Evolutionary conservation across 257 asterid species (phyloP), one percentile per base, ranked within the genome.

Genomic region (Linderniella brevidens): DNA sequence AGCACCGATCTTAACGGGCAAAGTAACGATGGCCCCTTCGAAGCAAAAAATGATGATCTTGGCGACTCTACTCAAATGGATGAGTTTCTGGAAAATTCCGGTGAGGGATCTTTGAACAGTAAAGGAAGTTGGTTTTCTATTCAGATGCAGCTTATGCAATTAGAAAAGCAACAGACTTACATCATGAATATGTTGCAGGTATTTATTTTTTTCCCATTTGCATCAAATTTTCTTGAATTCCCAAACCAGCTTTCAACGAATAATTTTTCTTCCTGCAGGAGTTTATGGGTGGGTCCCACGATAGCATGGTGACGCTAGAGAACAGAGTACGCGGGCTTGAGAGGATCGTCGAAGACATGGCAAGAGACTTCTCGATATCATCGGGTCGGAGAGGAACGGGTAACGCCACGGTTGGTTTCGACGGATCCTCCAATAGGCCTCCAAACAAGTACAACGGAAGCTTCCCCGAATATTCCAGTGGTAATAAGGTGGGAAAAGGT

Each of bases 171-270:
- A 59, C 99, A 85, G 58, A 62, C 82, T 60, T 87, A 79, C 67
- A 93, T 86, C 54, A 81, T 86, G 86, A 80, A 77, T 67, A 82
- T 90, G 94, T 56, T 90, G 64, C 94, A 90, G 94, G 99, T 90
- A 35, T 49, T 3, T 52, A 49, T 49, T 56, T 35, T 46, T 62
- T 19, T 45, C 5, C 61, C 48, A 25, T 49, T 16, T 43, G 46
- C 18, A 32, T 47, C 13, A 41, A 53, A 19, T 11, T 18, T 39
- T 17, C 38, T 11, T 48, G n/a, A 39, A 49, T 53, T 54, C 53
- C 39, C 51, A 38, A 61, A 39, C 54, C 45, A 19, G 57, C 56
- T 45, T 56, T 66, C 59, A 14, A 13, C 57, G 50, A 25, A 69
- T 41, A 16, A 37, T 14, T 59, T 36, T 56, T 61, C 62, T 49